Evolutionary conservation across 2,329 filamentous ascomycete species (phyloP).

Genomic region (Amauroascus verrucosus): DNA sequence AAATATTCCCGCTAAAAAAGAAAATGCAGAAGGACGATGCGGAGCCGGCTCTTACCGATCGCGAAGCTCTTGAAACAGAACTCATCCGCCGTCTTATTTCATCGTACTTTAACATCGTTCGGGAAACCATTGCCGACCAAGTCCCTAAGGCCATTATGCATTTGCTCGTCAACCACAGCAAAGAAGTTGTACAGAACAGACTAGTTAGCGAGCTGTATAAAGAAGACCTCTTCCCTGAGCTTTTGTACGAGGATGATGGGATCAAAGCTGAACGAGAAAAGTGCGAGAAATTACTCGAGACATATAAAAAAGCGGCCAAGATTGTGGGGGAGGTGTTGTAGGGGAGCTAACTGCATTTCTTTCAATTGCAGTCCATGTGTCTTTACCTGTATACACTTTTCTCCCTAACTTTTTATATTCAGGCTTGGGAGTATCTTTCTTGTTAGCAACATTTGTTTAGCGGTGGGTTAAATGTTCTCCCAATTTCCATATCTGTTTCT

Average conservation of each 20-base stretch:
- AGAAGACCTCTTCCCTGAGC: slow-evolving; percentile 78
- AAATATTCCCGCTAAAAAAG: slow-evolving; percentile 4
- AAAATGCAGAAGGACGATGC: slow-evolving; percentile 37
- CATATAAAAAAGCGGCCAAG: slow-evolving; percentile 94
- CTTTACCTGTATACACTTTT: neutral
- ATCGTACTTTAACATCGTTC: slow-evolving; percentile 98
- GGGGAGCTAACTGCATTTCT: slow-evolving; percentile 4
- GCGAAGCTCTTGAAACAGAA: slow-evolving; percentile 94
- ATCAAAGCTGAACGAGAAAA: slow-evolving; percentile 98
- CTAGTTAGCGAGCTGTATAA: slow-evolving; percentile 93
- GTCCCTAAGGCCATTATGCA: slow-evolving; percentile 99
- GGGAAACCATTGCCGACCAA: slow-evolving; percentile 96
- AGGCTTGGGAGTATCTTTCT: neutral
- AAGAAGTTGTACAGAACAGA: slow-evolving; percentile 94
- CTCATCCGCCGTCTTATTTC: slow-evolving; percentile 92
- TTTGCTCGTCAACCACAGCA: slow-evolving; percentile 93
- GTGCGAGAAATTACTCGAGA: slow-evolving; percentile 89
- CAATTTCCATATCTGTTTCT: slow-evolving; percentile 4
- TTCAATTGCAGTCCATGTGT: neutral
- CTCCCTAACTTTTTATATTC: neutral
- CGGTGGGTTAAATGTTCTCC: neutral
- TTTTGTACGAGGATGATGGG: slow-evolving; percentile 92
- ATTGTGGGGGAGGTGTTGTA: slow-evolving; percentile 95
- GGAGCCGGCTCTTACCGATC: slow-evolving; percentile 84
- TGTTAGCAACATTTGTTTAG: neutral